Percentiles rank a stretch among this genome's conserved stretches.
Evolutionary conservation across 371 early-diverging fungal genomes (phyloP).

Genomic region (Mucor piriformis): DNA sequence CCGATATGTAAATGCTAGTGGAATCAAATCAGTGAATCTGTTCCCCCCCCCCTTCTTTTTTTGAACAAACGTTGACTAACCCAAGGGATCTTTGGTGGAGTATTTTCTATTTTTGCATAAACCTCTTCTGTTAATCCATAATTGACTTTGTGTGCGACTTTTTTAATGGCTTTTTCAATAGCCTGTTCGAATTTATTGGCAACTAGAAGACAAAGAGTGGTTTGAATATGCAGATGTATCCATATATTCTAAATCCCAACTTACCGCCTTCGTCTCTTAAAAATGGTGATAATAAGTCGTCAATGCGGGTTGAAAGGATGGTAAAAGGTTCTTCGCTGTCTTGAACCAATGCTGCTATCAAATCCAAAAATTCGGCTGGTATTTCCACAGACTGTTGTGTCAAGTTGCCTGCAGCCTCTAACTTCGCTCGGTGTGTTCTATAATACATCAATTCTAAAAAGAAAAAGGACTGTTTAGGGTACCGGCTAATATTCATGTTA

Average conservation of each 20-base stretch:
- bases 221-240: not conserved
- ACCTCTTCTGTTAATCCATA: conserved; percentile 33
- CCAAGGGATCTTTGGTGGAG: conserved; percentile 27
- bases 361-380: conserved; percentile 23
- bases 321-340: conserved; percentile 45
- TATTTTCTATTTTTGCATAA: conserved; percentile 16
- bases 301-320: conserved; percentile 31
- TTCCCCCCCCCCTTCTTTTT: not conserved
- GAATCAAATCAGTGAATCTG: not conserved
- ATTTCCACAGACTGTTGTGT: conserved; percentile 20
- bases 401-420: conserved; percentile 13
- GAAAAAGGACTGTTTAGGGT: not conserved
- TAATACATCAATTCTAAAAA: conserved; percentile 35
- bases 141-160: conserved; percentile 24
- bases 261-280: conserved; percentile 40
- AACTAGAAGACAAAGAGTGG: conserved; percentile 10
- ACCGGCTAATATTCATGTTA: not conserved
- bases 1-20: conserved; percentile 46
- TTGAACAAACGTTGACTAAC: not conserved
- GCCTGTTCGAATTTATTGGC: conserved; percentile 27
- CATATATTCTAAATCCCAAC: not conserved
- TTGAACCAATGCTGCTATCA: conserved; percentile 40
- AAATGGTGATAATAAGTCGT: conserved; percentile 45
- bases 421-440: conserved; percentile 25
- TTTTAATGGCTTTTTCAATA: conserved; percentile 31